These are phyloP conservation scores for Alternaria arborescens DNA, from an alignment of 2,329 filamentous ascomycete species.

Conservation along the genomic window DNA sequence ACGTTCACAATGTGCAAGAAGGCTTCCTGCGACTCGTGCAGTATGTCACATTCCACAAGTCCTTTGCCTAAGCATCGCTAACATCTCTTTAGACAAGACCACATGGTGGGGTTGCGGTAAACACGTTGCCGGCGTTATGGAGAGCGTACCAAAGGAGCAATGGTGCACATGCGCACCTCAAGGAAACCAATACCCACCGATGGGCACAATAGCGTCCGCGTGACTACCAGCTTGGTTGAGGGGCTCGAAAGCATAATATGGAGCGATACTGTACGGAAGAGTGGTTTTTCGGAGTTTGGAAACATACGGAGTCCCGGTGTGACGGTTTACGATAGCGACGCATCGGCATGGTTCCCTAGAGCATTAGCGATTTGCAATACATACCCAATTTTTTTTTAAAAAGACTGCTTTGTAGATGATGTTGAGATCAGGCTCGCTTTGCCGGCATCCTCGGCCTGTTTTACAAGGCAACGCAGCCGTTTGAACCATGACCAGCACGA, in stretches of 20 bases:
- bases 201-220: conserved; percentile 54
- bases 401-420: neutral
- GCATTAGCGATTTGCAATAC: conserved; percentile 12
- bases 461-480: neutral
- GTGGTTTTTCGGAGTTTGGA: neutral
- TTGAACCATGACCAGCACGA: neutral
- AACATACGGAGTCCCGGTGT: conserved; percentile 3
- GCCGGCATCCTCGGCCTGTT: neutral
- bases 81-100: conserved; percentile 57
- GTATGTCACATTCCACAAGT: conserved; percentile 56
- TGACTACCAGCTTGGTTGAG: conserved; percentile 33
- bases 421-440: neutral
- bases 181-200: conserved; percentile 71
- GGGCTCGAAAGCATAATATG: neutral
- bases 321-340: conserved; percentile 5
- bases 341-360: neutral
- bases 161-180: conserved; percentile 73
- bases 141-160: conserved; percentile 64
- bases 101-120: conserved; percentile 73
- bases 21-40: conserved; percentile 68
- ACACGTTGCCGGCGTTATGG: conserved; percentile 70
- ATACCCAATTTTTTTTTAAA: neutral
- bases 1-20: conserved; percentile 68
- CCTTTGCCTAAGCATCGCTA: conserved; percentile 1
- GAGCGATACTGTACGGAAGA: neutral